These are phyloP conservation scores for Auricularia cornea DNA, from an alignment of 768 basidiomycete genomes.

Conservation along the genomic window DNA sequence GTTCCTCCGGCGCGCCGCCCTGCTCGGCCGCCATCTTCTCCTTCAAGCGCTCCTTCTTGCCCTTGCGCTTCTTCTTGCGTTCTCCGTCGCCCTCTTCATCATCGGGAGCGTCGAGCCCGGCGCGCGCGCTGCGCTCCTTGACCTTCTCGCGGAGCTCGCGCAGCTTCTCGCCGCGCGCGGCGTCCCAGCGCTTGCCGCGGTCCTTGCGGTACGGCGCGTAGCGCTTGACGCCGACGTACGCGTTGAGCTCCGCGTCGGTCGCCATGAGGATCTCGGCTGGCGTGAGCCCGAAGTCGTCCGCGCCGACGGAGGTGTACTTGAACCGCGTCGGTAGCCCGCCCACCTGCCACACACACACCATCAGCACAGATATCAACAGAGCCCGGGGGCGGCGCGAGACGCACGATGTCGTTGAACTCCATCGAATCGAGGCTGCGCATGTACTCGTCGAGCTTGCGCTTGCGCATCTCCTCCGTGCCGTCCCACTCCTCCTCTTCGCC, in stretches of 20 bases:
- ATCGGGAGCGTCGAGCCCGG: not conserved
- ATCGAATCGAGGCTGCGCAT: conserved; percentile 87
- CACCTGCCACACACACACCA: conserved; percentile 51
- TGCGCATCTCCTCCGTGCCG: conserved; percentile 86
- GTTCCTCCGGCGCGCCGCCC: too few relatives aligned
- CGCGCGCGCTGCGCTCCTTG: conserved; percentile 13
- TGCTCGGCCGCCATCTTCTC: conserved; percentile 3
- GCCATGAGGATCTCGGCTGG: conserved; percentile 86
- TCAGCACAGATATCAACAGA: too few relatives aligned
- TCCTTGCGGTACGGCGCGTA: conserved; percentile 81
- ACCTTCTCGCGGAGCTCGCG: conserved; percentile 65
- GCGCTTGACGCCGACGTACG: conserved; percentile 82
- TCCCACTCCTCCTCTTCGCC: conserved; percentile 60
- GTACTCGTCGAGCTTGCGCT: conserved; percentile 72
- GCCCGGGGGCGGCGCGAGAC: conserved; percentile 18
- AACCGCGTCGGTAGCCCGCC: conserved; percentile 88
- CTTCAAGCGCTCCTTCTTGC: conserved; percentile 25
- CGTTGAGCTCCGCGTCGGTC: conserved; percentile 87
- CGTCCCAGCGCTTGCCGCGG: conserved; percentile 50
- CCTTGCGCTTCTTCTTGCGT: conserved; percentile 17
- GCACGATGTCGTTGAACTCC: conserved; percentile 92
- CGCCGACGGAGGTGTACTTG: conserved; percentile 69
- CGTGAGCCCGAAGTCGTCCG: conserved; percentile 58
- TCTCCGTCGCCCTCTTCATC: conserved; percentile 1
- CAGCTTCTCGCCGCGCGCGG: conserved; percentile 53